phyloP scores from a whole-genome alignment of 768 basidiomycete species.

The Pholiota microspora region DNA sequence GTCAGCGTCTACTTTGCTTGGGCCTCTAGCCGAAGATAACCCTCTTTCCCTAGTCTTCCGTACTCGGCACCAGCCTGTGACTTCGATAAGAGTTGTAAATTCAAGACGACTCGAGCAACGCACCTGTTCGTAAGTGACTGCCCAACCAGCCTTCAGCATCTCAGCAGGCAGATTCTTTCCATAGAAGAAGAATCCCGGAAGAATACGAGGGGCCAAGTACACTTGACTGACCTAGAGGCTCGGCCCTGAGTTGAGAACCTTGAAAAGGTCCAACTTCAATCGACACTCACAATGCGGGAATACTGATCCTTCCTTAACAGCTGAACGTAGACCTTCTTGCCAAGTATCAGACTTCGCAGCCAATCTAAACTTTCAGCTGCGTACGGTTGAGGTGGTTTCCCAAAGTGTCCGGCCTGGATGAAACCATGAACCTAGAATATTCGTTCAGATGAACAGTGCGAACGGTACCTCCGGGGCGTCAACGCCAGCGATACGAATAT shows the following conservation, averaged over 20 bases:
- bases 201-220: constrained; percentile 46
- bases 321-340: constrained; percentile 68
- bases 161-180: constrained; percentile 58
- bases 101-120: not conserved
- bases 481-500: constrained; percentile 85
- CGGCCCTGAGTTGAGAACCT: no score
- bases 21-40: constrained; percentile 58
- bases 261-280: no score
- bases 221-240: constrained; percentile 63
- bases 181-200: constrained; percentile 47
- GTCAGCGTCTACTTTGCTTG: constrained; percentile 62
- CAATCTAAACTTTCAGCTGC: constrained; percentile 73
- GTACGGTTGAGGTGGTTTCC: constrained; percentile 74
- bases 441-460: not conserved
- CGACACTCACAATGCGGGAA: constrained; percentile 62
- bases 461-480: constrained; percentile 84
- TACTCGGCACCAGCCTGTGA: constrained; percentile 69
- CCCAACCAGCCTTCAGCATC: constrained; percentile 83
- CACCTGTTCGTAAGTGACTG: constrained; percentile 67
- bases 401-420: constrained; percentile 76
- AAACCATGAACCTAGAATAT: not conserved
- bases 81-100: not conserved
- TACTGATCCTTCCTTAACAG: constrained; percentile 81
- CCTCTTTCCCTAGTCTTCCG: constrained; percentile 64
- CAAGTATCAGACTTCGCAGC: constrained; percentile 56